These are phyloP conservation scores for Penicillium mononematosum DNA, from an alignment of 495 filamentous ascomycete species.

Conservation along the genomic window DNA sequence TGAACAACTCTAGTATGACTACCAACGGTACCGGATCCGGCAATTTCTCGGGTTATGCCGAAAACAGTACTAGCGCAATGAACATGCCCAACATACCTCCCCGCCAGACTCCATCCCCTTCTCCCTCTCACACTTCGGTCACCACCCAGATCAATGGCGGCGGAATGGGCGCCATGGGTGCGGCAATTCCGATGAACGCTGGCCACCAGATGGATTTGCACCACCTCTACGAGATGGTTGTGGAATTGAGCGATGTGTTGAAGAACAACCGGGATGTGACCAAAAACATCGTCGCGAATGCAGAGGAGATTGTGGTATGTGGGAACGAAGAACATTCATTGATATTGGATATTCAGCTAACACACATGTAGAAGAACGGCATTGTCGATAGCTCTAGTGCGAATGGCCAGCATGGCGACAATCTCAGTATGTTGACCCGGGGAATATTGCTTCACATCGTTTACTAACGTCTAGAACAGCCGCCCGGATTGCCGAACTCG, in stretches of 20 bases:
- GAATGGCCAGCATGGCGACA: constrained; percentile 48
- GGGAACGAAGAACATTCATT: neutral
- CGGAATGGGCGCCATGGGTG: constrained; percentile 58
- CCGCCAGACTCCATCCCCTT: constrained; percentile 39
- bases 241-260: constrained; percentile 73
- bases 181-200: constrained; percentile 63
- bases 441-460: neutral
- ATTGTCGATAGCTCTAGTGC: constrained; percentile 44
- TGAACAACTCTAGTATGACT: constrained; percentile 37
- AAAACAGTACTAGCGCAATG: constrained; percentile 30
- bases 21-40: constrained; percentile 31
- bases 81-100: constrained; percentile 40
- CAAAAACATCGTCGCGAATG: constrained; percentile 68
- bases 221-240: constrained; percentile 78
- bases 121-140: constrained; percentile 28
- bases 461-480: constrained; percentile 27
- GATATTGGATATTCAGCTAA: constrained; percentile 14
- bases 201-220: constrained; percentile 87
- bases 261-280: constrained; percentile 76
- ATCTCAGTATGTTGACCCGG: constrained; percentile 35
- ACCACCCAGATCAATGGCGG: constrained; percentile 53
- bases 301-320: constrained; percentile 59
- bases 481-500: constrained; percentile 51
- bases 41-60: constrained; percentile 37
- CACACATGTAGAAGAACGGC: constrained; percentile 39